Base-by-base conservation (phyloP, 768 basidiomycete species). In the Lactarius sanguifluus region DNA sequence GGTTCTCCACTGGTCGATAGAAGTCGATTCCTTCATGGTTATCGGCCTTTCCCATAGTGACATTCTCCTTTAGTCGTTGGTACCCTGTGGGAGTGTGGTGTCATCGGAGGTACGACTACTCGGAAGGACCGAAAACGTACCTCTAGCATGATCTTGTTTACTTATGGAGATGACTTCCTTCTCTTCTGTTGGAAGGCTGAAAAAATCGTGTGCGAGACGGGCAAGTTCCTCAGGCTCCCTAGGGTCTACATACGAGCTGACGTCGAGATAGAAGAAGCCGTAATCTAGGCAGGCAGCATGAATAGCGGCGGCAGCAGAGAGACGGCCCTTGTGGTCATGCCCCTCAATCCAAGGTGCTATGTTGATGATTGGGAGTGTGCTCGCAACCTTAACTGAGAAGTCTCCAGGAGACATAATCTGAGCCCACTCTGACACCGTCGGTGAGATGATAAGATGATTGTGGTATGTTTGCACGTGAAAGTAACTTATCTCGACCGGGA, bases 231-330 rank as follows among this genome's bases (percentile, higher is more conserved):
- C 85, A 12, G 88, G 82, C 71, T 93, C 89, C 1, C 78, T 72
- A 0, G 77, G 77, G 41, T 86, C 79, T 16, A 88, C 76, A 69
- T 80, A 90, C 4, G 81, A 77, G 2, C 85, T 83, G 55, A 94
- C 79, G 67, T 93, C 84, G 56, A 95, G 80, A 76, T 96, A 96
- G 79, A 96, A 95, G 82, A 96, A 96, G 0, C 94, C 94, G 63
- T 85, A 92, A 62, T 90, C 79, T 25, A 90, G 72, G 71, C 92
- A 92, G 9, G 92, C 92, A 0, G 77, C 73, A 71, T 94, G 93
- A 20, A 96, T 76, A 0, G 86, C 84, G 13, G 81, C 80, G 1
- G 78, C 76, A 1, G 81, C 79, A 5, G 81, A 77, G 16, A 77
- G 75, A 54, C 84, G 81, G 28, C 81, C 80, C 36, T 78, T 77